Conservation (phyloP, 2,329 filamentous ascomycete species). For the Alternaria gaisen region DNA sequence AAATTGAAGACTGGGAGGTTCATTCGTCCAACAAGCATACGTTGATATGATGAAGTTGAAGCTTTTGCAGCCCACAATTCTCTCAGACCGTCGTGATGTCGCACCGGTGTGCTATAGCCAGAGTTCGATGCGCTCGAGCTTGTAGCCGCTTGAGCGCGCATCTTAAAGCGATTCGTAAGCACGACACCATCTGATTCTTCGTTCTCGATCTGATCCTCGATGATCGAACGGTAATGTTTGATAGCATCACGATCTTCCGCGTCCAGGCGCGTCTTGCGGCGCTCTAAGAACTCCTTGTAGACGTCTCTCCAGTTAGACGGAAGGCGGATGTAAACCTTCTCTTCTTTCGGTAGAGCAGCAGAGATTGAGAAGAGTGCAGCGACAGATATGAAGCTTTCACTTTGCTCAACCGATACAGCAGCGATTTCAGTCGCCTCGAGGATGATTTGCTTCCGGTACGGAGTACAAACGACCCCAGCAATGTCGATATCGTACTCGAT, state of each 20-base stretch:
- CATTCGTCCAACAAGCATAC: conserved; percentile 80
- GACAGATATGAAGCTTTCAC: conserved; percentile 86
- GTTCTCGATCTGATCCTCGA: conserved; percentile 71
- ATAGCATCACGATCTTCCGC: conserved; percentile 74
- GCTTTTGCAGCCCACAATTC: conserved; percentile 63
- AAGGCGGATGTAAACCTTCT: conserved; percentile 81
- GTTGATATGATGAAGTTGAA: conserved; percentile 68
- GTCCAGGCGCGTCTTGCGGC: conserved; percentile 75
- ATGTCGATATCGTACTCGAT: conserved; percentile 55
- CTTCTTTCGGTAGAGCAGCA: conserved; percentile 79
- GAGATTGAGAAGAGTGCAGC: conserved; percentile 84
- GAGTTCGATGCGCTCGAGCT: conserved; percentile 40
- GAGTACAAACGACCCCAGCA: conserved; percentile 53
- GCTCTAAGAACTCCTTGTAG: conserved; percentile 79
- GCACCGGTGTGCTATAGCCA: conserved; percentile 39
- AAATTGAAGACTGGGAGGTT: conserved; percentile 92
- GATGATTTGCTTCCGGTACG: conserved; percentile 60
- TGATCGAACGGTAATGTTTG: conserved; percentile 72
- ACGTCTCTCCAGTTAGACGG: conserved; percentile 84
- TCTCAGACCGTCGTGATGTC: conserved; percentile 54
- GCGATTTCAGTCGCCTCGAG: conserved; percentile 80
- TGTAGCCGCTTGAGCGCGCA: conserved; percentile 46
- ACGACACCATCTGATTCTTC: conserved; percentile 66
- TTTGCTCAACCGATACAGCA: conserved; percentile 79
- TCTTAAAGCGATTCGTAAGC: conserved; percentile 76